Conservation (phyloP, 208 protist genomes). For the Histomonas meleagridis region DNA sequence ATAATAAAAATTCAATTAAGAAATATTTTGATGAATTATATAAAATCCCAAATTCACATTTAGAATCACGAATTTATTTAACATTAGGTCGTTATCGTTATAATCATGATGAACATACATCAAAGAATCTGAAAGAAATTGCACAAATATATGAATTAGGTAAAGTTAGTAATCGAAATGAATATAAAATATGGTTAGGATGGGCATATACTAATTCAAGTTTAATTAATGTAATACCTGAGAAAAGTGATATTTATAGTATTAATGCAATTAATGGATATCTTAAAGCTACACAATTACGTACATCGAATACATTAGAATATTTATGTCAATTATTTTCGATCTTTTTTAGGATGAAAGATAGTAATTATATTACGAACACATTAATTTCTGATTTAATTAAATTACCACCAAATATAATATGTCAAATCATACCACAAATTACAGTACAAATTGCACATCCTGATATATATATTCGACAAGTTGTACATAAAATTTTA, state of each 20-base stretch:
- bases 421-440: conserved; percentile 24
- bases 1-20: too few relatives aligned
- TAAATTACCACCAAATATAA: neutral
- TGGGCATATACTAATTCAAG: neutral
- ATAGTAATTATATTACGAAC: neutral
- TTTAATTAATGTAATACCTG: neutral
- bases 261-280: neutral
- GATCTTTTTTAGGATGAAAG: neutral
- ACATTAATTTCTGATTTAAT: neutral
- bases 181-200: neutral
- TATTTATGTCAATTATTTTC: conserved; percentile 25
- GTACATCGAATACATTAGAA: neutral
- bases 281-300: conserved; percentile 1
- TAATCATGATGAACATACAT: too few relatives aligned
- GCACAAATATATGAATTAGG: neutral
- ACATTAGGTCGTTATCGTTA: neutral
- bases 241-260: neutral
- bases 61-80: neutral
- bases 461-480: neutral
- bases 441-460: conserved; percentile 24
- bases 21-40: too few relatives aligned
- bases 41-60: too few relatives aligned
- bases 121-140: neutral
- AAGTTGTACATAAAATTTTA: neutral
- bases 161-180: neutral